Evolutionary conservation across 192 early-diverging fungal species (phyloP).

Genomic region (Backusella psychrophila): DNA sequence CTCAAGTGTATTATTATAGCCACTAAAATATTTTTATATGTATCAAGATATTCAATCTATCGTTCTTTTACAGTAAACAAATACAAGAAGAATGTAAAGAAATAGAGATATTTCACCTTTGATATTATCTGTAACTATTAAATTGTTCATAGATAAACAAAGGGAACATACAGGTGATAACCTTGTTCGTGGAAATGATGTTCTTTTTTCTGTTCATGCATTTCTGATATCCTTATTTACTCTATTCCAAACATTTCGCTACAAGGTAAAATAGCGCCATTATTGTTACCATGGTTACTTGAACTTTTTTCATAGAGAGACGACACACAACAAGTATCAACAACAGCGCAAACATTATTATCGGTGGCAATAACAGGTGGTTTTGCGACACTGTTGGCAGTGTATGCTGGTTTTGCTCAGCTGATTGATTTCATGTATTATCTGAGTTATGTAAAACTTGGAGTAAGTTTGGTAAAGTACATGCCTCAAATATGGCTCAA

Average conservation of each 20-base stretch:
- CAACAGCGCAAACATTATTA: constrained; percentile 38
- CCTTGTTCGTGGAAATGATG: constrained; percentile 79
- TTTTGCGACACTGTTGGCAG: constrained; percentile 21
- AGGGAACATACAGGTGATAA: constrained; percentile 68
- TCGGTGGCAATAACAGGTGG: constrained; percentile 30
- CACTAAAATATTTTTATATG: neutral
- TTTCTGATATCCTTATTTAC: constrained; percentile 60
- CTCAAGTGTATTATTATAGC: neutral
- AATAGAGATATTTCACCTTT: neutral
- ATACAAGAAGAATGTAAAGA: constrained; percentile 63
- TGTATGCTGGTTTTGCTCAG: constrained; percentile 16
- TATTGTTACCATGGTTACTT: neutral
- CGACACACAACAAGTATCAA: constrained; percentile 43
- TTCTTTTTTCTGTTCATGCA: constrained; percentile 88
- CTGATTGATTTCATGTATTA: constrained; percentile 71
- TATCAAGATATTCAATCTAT: constrained; percentile 67
- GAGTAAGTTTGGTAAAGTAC: constrained; percentile 79
- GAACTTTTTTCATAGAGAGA: constrained; percentile 28
- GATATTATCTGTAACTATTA: neutral
- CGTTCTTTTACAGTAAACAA: constrained; percentile 64
- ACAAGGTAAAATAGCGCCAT: constrained; percentile 50
- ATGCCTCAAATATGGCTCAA: constrained; percentile 79
- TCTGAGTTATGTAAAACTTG: constrained; percentile 76
- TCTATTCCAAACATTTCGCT: constrained; percentile 60
- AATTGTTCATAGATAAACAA: constrained; percentile 39